Base-by-base conservation (phyloP, 305 asterid species). In the Caryopteris hybrid region DNA sequence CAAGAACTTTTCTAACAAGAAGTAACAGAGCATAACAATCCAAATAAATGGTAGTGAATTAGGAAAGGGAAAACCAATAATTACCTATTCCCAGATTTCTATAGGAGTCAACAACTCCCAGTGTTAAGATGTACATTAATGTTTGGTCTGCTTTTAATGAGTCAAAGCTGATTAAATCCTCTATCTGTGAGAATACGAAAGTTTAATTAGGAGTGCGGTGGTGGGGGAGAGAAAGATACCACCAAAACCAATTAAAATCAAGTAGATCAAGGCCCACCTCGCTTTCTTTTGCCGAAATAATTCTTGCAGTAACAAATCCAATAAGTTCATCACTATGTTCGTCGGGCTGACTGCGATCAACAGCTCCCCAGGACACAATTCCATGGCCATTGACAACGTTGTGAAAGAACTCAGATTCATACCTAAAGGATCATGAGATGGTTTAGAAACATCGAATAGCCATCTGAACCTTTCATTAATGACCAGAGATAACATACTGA, bases 351-450 rank as follows among this genome's bases (percentile, higher is more conserved):
- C 88, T 88, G 43, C 64, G 89, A 76, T 93, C 99, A 79, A 93
- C 97, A 74, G 97, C 99, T 74, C 95, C 97, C 99, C 99, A 93
- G 12, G 97, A 91, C 67, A 90, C 85, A 74, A 93, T 90, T 68
- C 75, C 96, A 70, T 70, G 82, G 41, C 97, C 97, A 75, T 83
- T 81, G 53, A 93, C 99, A 57, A 89, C 97, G 39, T 89, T 93
- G 71, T 78, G 85, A 78, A 90, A 90, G 83, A 93, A 90, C 76
- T 90, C 99, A 41, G 87, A 66, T 76, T 93, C 97, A 71, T 93
- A 93, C 84, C 96, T 93, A 76, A 66, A 78, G 13, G 51, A 66
- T 41, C 65, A 61, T 52, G 68, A 71, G 57, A 33, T 36, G 55
- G 22, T 61, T 69, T 13, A 79, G 76, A 34, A 54, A 74, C 61